Evolutionary conservation across 768 basidiomycete species (phyloP), one percentile per base, ranked within the genome.

Genomic region (Mycena sanguinolenta): DNA sequence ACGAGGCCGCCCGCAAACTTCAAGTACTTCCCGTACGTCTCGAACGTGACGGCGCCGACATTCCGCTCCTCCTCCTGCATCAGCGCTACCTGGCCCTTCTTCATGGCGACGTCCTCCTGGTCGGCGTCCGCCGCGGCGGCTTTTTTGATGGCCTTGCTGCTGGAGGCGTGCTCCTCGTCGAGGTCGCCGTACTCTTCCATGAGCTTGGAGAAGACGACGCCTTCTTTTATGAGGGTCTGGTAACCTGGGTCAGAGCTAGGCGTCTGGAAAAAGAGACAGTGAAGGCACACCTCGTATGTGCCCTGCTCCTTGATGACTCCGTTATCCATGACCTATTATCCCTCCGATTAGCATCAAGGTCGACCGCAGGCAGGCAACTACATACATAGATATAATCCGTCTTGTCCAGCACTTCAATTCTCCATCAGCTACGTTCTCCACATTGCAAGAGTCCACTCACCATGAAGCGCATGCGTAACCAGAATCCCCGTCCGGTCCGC

Each of bases 301-400:
- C 92, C 92, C 74, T 90, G 82, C 77, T 92, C 92, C 5, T 83
- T 83, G 55, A 93, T 88, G 13, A 79, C 74, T 8, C 89, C 90
- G 58, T 88, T 79, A 46, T 90, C 88, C 80, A 92, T 85, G 59
- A 91, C 70, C 81, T 71, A 46, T 23, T 71, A 46, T 23, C n/a
- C 6, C 17, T 34, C 4, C 54, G 10, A 28, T 68, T 16, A 67
- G 63, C 21, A 1, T 13, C 5, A 8, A 30, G 58, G 21, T 13
- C 50, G 19, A 59, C 23, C n/a, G 25, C 1, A 34, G 10, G n/a
- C 8, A 19, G 12, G n/a, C n/a, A n/a, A n/a, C n/a, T n/a, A 38
- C 63, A 6, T 14, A 69, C 84, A 67, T 90, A 90, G 63, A 93
- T 90, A 73, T 88, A 88, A 73, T 91, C 90, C 2, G 85, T 82